A percentile compares a stretch with the other conserved stretches of the same genome.
Conservation (phyloP, 202 grass and related monocot genomes). For the Elaeis oleifera region DNA sequence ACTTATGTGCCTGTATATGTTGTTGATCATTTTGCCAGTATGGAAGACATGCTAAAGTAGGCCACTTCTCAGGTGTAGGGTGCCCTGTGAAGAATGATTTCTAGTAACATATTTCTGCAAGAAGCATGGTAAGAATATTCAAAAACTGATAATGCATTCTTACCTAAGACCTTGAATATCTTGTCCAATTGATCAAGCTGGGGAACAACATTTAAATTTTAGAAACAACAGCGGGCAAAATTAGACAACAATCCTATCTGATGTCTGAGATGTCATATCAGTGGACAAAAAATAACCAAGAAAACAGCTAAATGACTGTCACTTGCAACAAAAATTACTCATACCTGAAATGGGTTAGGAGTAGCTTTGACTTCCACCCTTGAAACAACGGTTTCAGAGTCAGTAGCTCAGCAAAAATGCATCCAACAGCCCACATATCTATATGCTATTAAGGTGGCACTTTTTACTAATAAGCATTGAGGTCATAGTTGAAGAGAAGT, state of each 20-base stretch:
- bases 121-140: neutral
- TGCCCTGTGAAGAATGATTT: conserved; percentile 40
- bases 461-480: too few species aligned
- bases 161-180: conserved; percentile 56
- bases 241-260: neutral
- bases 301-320: neutral
- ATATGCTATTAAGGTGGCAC: neutral
- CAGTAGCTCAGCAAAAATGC: conserved; percentile 43
- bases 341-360: conserved; percentile 27
- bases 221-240: conserved; percentile 1
- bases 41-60: conserved; percentile 82
- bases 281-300: conserved; percentile 2
- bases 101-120: conserved; percentile 3
- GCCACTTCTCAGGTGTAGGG: conserved; percentile 96
- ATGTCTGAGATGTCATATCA: conserved; percentile 3
- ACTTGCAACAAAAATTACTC: neutral
- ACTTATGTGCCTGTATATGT: conserved; percentile 79
- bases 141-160: conserved; percentile 5
- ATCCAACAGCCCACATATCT: conserved; percentile 24
- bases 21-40: conserved; percentile 82
- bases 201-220: conserved; percentile 18
- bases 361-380: conserved; percentile 91
- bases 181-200: conserved; percentile 52
- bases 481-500: too few species aligned
- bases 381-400: conserved; percentile 96